Conservation (phyloP, 169 alveolate genomes). For the Amoebophrya sp. region DNA sequence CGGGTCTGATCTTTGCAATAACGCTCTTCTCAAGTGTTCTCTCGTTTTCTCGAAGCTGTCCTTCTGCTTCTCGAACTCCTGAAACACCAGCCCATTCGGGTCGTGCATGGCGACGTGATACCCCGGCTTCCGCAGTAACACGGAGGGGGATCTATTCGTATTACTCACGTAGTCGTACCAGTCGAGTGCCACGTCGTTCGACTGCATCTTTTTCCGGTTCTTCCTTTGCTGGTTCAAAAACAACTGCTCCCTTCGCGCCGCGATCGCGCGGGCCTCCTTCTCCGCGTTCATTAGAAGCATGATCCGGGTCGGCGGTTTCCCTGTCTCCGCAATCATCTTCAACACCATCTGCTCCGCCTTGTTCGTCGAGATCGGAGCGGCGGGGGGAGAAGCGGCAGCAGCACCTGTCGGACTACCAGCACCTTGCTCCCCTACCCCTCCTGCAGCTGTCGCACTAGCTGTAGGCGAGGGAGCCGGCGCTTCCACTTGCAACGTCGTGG, state of each 20-base stretch:
- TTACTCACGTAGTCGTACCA: background rate
- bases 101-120: background rate
- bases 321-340: background rate
- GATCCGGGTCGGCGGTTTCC: background rate
- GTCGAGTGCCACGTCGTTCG: background rate
- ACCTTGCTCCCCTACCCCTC: too few species aligned
- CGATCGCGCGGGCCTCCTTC: background rate
- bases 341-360: background rate
- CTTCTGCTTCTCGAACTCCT: background rate
- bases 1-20: background rate
- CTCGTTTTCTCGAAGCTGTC: background rate
- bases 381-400: background rate
- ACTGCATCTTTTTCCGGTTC: background rate
- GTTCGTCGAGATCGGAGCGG: background rate
- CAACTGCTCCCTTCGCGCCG: background rate
- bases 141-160: background rate
- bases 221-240: background rate
- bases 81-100: background rate
- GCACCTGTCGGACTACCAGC: too few species aligned
- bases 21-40: background rate
- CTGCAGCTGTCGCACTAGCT: too few species aligned
- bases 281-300: background rate
- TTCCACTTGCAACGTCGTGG: too few species aligned
- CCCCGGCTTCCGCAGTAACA: background rate
- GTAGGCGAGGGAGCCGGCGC: too few species aligned